A percentile compares a stretch with the other conserved stretches of the same genome.
Evolutionary conservation across 305 asterid species (phyloP).

Genomic region (Fraxinus platypoda): DNA sequence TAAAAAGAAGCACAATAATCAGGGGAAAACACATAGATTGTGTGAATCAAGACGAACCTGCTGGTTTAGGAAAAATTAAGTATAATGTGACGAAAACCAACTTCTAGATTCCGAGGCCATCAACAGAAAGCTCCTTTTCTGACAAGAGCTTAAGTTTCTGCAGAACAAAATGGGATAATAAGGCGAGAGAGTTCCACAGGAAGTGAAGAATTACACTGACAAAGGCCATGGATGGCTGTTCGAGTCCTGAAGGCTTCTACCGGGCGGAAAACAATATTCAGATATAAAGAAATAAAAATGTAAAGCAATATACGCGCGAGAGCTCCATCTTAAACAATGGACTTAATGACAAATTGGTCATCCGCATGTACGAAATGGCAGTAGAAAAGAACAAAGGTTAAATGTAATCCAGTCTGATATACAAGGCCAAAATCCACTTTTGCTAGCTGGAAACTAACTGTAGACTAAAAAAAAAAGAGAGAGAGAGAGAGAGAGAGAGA

Average conservation of each 20-base stretch:
- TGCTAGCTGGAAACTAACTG: not conserved
- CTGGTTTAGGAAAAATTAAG: not conserved
- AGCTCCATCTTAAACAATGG: not conserved
- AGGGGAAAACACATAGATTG: not conserved
- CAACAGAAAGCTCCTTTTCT: conserved; percentile 45
- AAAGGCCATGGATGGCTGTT: not conserved
- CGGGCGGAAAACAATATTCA: not conserved
- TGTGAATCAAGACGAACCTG: conserved; percentile 23
- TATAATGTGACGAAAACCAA: conserved; percentile 15
- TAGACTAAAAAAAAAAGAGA: not conserved
- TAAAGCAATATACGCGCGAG: not conserved
- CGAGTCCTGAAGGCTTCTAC: not conserved
- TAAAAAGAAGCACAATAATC: not conserved
- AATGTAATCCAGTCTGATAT: not conserved
- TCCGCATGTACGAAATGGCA: not conserved
- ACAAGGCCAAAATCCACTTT: not conserved
- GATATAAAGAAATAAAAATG: not conserved
- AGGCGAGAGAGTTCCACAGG: not conserved
- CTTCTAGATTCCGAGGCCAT: conserved; percentile 37
- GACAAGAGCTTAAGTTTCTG: conserved; percentile 92
- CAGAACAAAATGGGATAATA: conserved; percentile 15
- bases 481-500: not conserved
- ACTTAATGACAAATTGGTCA: not conserved
- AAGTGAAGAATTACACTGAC: not conserved
- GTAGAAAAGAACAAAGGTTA: not conserved